Conservation (phyloP, 2,329 filamentous ascomycete genomes). For the Aspergillus eucalypticola region DNA sequence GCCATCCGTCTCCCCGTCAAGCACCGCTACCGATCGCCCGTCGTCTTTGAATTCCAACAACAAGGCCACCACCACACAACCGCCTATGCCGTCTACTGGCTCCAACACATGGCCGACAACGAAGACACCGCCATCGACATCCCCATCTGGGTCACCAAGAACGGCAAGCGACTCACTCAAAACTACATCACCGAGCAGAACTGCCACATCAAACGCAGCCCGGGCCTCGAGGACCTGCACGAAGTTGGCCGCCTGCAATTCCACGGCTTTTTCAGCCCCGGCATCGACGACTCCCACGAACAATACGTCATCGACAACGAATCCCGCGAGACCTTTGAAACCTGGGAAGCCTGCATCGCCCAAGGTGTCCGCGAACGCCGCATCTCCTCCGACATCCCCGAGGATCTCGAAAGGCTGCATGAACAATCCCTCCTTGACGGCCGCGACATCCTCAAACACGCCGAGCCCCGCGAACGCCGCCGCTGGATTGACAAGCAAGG, state of each 20-base stretch:
- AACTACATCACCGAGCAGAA: constrained; percentile 89
- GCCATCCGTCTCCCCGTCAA: constrained; percentile 80
- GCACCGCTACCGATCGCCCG: constrained; percentile 82
- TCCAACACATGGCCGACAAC: constrained; percentile 80
- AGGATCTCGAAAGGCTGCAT: constrained; percentile 72
- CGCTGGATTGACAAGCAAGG: constrained; percentile 79
- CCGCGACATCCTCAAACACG: constrained; percentile 75
- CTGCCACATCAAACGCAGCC: constrained; percentile 59
- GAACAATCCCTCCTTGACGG: constrained; percentile 77
- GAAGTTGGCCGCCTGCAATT: constrained; percentile 82
- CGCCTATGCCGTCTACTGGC: constrained; percentile 80
- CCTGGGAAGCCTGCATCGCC: constrained; percentile 86
- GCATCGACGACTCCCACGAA: constrained; percentile 83
- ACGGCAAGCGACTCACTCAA: constrained; percentile 74
- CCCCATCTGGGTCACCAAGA: constrained; percentile 85
- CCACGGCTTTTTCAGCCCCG: constrained; percentile 79
- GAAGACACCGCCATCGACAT: constrained; percentile 76
- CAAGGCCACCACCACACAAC: constrained; percentile 68
- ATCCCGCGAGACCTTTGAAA: constrained; percentile 87
- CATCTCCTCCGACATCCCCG: constrained; percentile 73
- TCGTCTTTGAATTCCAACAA: constrained; percentile 83
- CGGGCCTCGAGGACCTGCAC: constrained; percentile 72
- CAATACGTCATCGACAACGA: constrained; percentile 84
- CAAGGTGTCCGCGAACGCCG: constrained; percentile 77
- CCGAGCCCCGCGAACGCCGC: constrained; percentile 64